Conservation (phyloP, 1,284 basidiomycete genomes). For the Marasmius oreades region DNA sequence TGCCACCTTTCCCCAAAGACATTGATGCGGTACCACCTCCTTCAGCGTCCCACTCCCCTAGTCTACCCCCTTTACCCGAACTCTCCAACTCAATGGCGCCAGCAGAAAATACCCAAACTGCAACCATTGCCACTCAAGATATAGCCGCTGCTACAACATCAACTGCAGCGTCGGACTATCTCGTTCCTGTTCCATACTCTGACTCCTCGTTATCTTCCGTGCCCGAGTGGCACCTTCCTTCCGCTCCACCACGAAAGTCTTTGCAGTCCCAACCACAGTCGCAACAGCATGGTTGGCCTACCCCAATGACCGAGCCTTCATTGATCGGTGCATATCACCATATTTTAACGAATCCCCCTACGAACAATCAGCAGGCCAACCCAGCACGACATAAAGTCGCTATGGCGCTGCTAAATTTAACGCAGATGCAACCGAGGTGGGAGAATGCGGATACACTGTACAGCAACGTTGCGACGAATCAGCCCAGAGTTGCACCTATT, state of each 20-base stretch:
- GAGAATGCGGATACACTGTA: constrained; percentile 63
- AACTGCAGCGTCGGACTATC: constrained; percentile 56
- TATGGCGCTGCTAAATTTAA: constrained; percentile 56
- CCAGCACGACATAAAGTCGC: constrained; percentile 66
- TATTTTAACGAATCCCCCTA: constrained; percentile 60
- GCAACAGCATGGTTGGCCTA: too few species aligned
- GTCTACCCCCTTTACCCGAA: constrained; percentile 21
- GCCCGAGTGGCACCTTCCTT: constrained; percentile 66
- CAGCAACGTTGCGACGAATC: constrained; percentile 48
- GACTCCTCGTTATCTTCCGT: constrained; percentile 60
- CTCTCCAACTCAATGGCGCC: constrained; percentile 29
- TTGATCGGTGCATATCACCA: constrained; percentile 70
- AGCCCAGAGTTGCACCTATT: constrained; percentile 53
- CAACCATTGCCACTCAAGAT: constrained; percentile 28
- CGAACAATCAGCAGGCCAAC: constrained; percentile 38
- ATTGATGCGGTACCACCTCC: constrained; percentile 28
- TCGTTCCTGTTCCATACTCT: constrained; percentile 63
- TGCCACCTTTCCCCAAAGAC: constrained; percentile 64
- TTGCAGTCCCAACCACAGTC: constrained; percentile 18
- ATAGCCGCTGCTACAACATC: constrained; percentile 43
- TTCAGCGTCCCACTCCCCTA: constrained; percentile 26
- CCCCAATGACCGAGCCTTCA: constrained; percentile 54
- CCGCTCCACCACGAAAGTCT: constrained; percentile 26
- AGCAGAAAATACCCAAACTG: constrained; percentile 18
- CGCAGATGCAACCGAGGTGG: constrained; percentile 60